Base-by-base conservation (phyloP, 768 basidiomycete species). In the Sistotremastrum suecicum region DNA sequence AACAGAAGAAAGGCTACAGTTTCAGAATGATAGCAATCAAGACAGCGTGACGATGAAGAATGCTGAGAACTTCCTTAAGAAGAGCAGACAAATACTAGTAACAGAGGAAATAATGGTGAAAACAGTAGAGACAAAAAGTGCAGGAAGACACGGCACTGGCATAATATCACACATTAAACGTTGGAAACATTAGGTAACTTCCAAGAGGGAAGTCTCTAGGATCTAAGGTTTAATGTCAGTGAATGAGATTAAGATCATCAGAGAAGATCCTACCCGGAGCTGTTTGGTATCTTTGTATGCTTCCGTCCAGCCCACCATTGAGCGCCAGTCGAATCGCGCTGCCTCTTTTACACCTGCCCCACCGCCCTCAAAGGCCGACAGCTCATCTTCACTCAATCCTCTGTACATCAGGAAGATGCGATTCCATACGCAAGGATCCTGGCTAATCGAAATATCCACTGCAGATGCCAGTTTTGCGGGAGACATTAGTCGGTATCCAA, bases 331-430 rank as follows among this genome's bases (percentile, higher is more conserved):
- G 53, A 72, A 72, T 7, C 68, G 63, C 50, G 84, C 83, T 32
- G 86, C 87, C 59, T 88, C 87, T 62, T 89, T 89, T 64, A 87
- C 87, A 7, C 87, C 84, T 2, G 84, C 77, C 20, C 20, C 20
- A 20, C 20, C 20, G 12, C 75, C 80, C 4, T 77, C 75, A 58
- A 88, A 88, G 37, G 76, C 58, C 12, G 74, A 74, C 47, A 84
- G 64, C 51, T 90, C 87, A 46, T 89, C 87, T 50, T 89, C 86
- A 12, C 71, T 72, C 33, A 90, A 62, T 1, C 87, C 87, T 29
- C 87, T 78, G 65, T 80, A 88, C 61, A 90, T 86, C 48, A 90
- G 71, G 68, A 90, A 90, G 28, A 90, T 64, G 32, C 87, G 78
- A 5, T 83, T 89, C 59, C 86, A 88, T 48, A 82, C 67, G 56